Conservation (phyloP, 2,329 filamentous ascomycete species). For the Ophiostoma montium region DNA sequence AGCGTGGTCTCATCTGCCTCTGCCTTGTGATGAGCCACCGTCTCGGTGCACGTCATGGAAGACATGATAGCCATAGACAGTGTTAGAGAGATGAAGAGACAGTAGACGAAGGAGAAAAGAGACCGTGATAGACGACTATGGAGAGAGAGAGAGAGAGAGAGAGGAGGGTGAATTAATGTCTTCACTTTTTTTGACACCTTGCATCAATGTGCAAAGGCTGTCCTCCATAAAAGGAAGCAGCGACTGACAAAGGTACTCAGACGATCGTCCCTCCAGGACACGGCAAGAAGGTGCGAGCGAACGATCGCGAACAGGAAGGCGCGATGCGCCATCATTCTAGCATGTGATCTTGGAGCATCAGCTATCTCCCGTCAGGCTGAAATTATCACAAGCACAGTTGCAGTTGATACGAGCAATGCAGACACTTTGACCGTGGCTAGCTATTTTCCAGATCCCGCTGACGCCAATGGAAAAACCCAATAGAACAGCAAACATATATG, state of each 20-base stretch:
- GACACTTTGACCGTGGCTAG: not conserved
- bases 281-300: not conserved
- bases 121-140: not conserved
- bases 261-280: no score
- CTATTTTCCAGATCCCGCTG: conserved; percentile 6
- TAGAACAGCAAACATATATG: not conserved
- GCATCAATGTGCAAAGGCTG: not conserved
- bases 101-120: not conserved
- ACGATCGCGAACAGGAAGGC: not conserved
- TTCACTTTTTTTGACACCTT: not conserved
- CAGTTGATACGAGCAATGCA: not conserved
- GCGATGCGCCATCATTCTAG: not conserved
- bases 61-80: no score
- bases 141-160: not conserved
- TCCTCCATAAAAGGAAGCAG: not conserved
- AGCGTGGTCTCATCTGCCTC: not conserved
- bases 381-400: not conserved
- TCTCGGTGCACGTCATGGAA: not conserved
- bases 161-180: not conserved
- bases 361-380: not conserved
- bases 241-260: not conserved
- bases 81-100: not conserved
- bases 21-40: not conserved
- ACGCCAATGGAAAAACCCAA: conserved; percentile 6
- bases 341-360: not conserved